These are phyloP conservation scores for Gonium pectorale DNA, from an alignment of 139 green algal genomes.

Conservation along the genomic window DNA sequence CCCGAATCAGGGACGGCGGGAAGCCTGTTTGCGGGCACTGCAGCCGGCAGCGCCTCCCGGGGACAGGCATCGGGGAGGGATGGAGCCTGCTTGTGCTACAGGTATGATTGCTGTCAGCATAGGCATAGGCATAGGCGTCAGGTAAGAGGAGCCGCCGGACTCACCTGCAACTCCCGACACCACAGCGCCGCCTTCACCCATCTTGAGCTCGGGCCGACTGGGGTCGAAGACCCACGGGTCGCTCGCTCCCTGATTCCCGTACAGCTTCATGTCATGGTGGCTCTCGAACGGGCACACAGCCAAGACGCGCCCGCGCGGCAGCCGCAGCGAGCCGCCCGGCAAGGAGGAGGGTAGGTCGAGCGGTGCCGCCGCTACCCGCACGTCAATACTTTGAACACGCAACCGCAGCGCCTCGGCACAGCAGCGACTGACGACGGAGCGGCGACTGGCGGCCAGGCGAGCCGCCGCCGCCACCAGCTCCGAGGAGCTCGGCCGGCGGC, in stretches of 20 bases:
- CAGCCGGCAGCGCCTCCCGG: no score
- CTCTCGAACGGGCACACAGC: conserved; percentile 72
- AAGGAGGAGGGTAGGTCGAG: background rate
- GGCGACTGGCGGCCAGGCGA: conserved; percentile 40
- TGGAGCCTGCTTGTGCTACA: no score
- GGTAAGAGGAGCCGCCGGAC: no score
- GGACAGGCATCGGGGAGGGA: no score
- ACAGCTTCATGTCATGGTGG: conserved; percentile 71
- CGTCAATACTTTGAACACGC: conserved; percentile 66
- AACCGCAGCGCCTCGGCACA: conserved; percentile 73
- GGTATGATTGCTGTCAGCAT: no score
- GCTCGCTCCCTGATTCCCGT: background rate
- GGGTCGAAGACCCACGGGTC: conserved; percentile 58
- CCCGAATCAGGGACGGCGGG: no score
- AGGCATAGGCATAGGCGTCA: no score
- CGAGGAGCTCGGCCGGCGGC: no score
- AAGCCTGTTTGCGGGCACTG: no score
- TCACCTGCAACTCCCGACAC: conserved; percentile 65
- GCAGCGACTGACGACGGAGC: conserved; percentile 34
- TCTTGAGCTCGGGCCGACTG: conserved; percentile 50
- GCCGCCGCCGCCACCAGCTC: conserved; percentile 11
- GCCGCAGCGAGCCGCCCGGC: background rate
- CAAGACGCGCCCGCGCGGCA: conserved; percentile 70
- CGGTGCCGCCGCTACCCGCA: conserved; percentile 63
- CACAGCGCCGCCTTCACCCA: conserved; percentile 61